Percentiles rank a stretch among this genome's conserved stretches.
Evolutionary conservation across 179 eudicot species (phyloP).

Genomic region (Camellia oleifera): DNA sequence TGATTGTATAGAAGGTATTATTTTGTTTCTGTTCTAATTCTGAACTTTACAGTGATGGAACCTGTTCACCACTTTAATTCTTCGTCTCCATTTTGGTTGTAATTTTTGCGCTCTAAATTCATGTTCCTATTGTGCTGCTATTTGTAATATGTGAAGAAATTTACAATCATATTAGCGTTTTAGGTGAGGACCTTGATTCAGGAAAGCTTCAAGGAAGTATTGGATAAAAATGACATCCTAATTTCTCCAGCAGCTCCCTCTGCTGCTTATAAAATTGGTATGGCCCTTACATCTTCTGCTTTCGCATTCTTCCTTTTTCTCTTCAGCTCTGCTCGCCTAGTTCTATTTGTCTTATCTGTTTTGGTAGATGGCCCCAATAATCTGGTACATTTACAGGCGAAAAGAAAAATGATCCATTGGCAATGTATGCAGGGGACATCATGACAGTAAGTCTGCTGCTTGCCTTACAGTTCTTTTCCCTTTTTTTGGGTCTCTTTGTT

Average conservation of each 20-base stretch:
- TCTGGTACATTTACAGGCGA: slow-evolving; percentile 52
- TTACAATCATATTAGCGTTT: slow-evolving; percentile 24
- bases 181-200: slow-evolving; percentile 89
- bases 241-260: slow-evolving; percentile 99
- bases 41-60: neutral
- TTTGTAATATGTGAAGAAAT: slow-evolving; percentile 17
- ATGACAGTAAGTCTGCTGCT: slow-evolving; percentile 69
- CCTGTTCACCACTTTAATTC: neutral
- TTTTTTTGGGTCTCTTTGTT: neutral
- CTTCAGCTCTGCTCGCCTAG: neutral
- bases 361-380: slow-evolving; percentile 1
- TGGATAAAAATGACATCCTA: slow-evolving; percentile 76
- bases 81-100: neutral
- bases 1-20: neutral
- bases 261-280: slow-evolving; percentile 91
- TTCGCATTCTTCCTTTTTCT: slow-evolving; percentile 1
- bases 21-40: too few relatives aligned
- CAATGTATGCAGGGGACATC: slow-evolving; percentile 97
- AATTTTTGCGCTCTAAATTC: neutral
- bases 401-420: slow-evolving; percentile 91
- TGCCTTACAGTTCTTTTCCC: neutral
- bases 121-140: neutral
- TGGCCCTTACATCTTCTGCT: slow-evolving; percentile 7
- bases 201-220: slow-evolving; percentile 77
- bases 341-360: neutral